Evolutionary conservation across 164 flowering plant species (phyloP), one percentile per base, ranked within the genome.

Genomic region (Chimonanthus salicifolius): DNA sequence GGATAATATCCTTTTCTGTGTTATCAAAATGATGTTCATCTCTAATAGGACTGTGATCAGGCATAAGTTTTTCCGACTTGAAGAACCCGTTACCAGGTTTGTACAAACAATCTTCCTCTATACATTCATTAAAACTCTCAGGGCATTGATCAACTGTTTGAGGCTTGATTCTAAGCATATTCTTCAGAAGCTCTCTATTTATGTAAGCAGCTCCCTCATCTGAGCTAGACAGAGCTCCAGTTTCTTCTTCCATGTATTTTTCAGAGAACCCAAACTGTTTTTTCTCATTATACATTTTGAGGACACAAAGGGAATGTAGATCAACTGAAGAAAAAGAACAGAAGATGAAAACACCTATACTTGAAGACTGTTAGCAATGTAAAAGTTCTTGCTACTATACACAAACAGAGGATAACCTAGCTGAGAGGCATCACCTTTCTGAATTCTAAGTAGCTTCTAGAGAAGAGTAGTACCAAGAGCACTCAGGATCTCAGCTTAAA

Each of bases 21-120:
- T 62, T 6, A 49, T 58, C 11, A n/a, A 33, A 49, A 69, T 10
- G 43, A n/a, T 9, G 11, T 5, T 7, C 10, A 62, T 68, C 48
- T 47, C 33, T 16, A n/a, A 64, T 18, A 15, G 60, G 48, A 5
- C 47, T 33, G 45, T 87, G 88, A 54, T 89, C 90, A 4, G 88
- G 90, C 4, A 85, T 74, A 54, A 90, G 90, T 73, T 83, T 86
- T 0, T 87, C 86, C 0, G 87, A 86, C 71, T 74, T 73, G 68
- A 86, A 87, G 3, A 43, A 76, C 65, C 18, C 65, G 7, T n/a
- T 63, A 4, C 7, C 4, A 18, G 43, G 7, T 18, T 21, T 8
- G 11, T 63, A 63, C 7, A 63, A 63, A 63, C 10, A 9, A 54
- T 54, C 15, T 54, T 10, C 65, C 7, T 3, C 10, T 1, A 9